Percentiles rank a stretch among this genome's conserved stretches.
Conservation (phyloP, 2,329 filamentous ascomycete genomes). For the Daldinia eschscholtzii region DNA sequence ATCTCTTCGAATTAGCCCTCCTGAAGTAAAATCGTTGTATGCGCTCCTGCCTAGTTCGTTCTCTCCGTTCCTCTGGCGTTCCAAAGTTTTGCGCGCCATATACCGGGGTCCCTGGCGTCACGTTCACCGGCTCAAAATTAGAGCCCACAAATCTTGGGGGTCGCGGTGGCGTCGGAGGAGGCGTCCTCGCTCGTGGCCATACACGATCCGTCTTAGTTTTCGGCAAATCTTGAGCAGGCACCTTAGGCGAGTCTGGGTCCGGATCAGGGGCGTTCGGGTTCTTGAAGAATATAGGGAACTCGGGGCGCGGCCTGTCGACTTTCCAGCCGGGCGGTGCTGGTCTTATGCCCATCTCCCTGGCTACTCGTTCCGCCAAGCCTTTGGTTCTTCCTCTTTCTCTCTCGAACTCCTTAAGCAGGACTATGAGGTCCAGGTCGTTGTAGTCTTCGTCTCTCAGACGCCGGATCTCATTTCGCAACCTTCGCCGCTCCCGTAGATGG, state of each 20-base stretch:
- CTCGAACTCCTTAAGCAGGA: background rate
- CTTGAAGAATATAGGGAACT: no score
- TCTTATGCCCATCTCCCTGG: no score
- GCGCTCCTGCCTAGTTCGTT: no score
- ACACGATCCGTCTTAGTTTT: background rate
- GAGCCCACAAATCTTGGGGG: background rate
- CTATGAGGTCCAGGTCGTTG: background rate
- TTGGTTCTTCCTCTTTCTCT: background rate
- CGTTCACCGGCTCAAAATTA: background rate
- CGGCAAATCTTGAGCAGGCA: no score
- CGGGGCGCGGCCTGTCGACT: no score
- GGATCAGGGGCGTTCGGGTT: no score
- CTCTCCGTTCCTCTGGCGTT: background rate
- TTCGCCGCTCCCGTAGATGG: background rate
- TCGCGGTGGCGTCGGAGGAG: background rate
- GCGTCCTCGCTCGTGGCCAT: background rate
- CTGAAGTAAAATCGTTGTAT: background rate
- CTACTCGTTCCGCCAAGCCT: no score
- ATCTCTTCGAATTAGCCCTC: background rate
- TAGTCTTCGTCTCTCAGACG: background rate
- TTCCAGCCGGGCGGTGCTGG: no score
- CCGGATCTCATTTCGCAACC: background rate
- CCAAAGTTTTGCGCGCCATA: background rate
- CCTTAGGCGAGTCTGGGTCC: no score
- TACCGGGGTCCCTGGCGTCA: background rate